Base-by-base conservation (phyloP, 148 eudicot genomes). In the Silene conica region DNA sequence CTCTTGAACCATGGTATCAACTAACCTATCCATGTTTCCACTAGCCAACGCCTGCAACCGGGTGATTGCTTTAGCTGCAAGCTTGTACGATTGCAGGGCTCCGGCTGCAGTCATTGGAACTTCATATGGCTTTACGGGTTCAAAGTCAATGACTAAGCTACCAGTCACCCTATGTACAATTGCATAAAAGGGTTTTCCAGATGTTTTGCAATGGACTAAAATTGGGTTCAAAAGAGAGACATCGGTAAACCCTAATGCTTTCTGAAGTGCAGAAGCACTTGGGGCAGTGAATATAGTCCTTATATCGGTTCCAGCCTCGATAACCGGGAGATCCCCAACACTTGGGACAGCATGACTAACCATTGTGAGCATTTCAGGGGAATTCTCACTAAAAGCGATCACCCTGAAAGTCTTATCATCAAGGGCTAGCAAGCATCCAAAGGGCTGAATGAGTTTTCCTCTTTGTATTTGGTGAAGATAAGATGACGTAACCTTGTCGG, bases 61-160 rank as follows among this genome's bases (percentile, higher is more conserved):
- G 8, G 86, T 87, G 61, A 94, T 92, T 0, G 98, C 96, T 86
- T 92, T 94, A 22, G 90, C 93, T 26, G 97, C 98, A 62, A 91
- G 93, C 82, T 94, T 94, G 82, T 94, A 92, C 22, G 98, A 94
- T 69, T 94, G 98, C 31, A 94, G 75, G 25, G 97, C 93, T 21
- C 98, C 97, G 13, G 98, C 97, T 70, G 97, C 97, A 22, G 97
- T 91, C 93, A 88, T 89, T 8, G 96, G 93, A 31, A 87, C 96
- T 73, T 94, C 98, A 72, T 82, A 83, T 4, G 96, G 97, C 86
- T 88, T 94, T 57, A 92, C 98, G 2, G 98, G 98, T 79, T 94
- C 98, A 74, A 94, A 94, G 78, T 94, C 98, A 10, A 94, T 76
- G 23, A 94, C 82, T 61, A 94, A 84, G 65, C 97, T 80, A 57